Evolutionary conservation across 345 rosid species (phyloP), one percentile per base, ranked within the genome.

Genomic region (Citrus mangshanensis): DNA sequence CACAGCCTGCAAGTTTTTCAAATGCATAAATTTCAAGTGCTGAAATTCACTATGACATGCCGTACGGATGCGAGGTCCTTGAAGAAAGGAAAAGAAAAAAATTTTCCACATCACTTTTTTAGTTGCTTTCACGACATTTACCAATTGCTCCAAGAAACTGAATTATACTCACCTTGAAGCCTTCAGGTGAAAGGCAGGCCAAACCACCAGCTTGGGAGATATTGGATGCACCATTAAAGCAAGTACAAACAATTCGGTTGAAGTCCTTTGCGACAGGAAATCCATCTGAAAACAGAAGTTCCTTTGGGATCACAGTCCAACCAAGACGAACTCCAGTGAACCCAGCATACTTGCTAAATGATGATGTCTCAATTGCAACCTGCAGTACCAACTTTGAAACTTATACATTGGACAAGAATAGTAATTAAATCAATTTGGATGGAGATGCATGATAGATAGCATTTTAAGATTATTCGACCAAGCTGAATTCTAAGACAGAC

Each of bases 251-350:
- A 37, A 96, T 87, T 19, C 99, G 87, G 73, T 92, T 93, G 90
- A 96, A 94, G 87, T 96, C 98, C 78, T 81, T 91, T 51, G 94
- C 97, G 69, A 96, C 93, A 38, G 99, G 97, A 77, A 85, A 93
- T 74, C 99, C 99, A 74, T 94, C 94, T 25, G 98, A 89, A 84
- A 89, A 96, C 25, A 87, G 84, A 51, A 96, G 95, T 83, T 96
- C 76, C 62, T 96, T 93, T 13, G 99, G 97, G 69, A 96, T 79
- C 70, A 91, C 98, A 32, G 98, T 96, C 98, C 99, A 94, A 60
- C 98, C 99, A 12, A 96, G 91, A 68, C 99, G 91, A 77, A 96
- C 95, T 59, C 99, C 99, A 9, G 98, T 94, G 78, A 96, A 96
- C 68, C 99, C 99, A 60, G 98, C 99, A 82, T 91, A 93, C 86